Percentiles rank a stretch among this genome's conserved stretches.
Conservation (phyloP, 2,329 filamentous ascomycete species). For the Leptographium radiaticola region DNA sequence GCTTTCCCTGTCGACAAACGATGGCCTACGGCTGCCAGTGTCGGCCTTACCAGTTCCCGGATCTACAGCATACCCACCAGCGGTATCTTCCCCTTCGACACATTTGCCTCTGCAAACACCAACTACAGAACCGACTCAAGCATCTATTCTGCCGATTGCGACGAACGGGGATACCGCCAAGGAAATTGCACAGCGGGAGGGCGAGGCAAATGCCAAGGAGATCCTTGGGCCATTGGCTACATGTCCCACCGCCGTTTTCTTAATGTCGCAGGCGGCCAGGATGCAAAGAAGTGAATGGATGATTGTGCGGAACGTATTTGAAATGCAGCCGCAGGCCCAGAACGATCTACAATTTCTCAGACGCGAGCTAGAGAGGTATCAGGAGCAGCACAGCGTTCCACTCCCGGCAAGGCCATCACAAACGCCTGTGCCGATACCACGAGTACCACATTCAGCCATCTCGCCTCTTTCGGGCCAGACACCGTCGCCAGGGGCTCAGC, state of each 20-base stretch:
- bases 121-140: not conserved
- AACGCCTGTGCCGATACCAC: conserved; percentile 14
- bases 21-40: not conserved
- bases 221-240: conserved; percentile 40
- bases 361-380: conserved; percentile 34
- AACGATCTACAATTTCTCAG: conserved; percentile 48
- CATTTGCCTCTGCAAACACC: not conserved
- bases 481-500: too few relatives aligned
- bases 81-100: not conserved
- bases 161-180: not conserved
- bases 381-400: conserved; percentile 3
- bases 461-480: not conserved
- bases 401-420: conserved; percentile 8
- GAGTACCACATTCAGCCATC: conserved; percentile 9
- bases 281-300: conserved; percentile 62
- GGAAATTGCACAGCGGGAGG: conserved; percentile 8
- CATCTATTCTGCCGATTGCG: not conserved
- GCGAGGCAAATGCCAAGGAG: conserved; percentile 9
- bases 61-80: not conserved
- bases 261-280: conserved; percentile 54
- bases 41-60: not conserved
- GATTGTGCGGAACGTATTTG: conserved; percentile 56
- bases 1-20: conserved; percentile 9
- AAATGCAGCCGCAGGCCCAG: conserved; percentile 50
- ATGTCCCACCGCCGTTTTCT: conserved; percentile 53